Evolutionary conservation across 1,284 basidiomycete genomes (phyloP).

Genomic region (Melampsora americana): DNA sequence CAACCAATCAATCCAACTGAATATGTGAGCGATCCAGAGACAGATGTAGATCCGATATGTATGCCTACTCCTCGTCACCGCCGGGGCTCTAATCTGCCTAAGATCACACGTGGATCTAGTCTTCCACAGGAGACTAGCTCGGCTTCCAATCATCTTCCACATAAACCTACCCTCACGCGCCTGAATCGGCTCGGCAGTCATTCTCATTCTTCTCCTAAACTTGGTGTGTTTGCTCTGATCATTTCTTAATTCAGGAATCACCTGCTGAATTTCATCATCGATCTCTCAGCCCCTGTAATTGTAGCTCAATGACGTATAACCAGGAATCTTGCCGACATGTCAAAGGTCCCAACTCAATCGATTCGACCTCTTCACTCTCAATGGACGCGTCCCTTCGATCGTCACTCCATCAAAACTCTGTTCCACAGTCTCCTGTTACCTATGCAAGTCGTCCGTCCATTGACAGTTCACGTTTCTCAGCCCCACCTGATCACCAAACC

Average conservation of each 20-base stretch:
- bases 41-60: background rate
- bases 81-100: background rate
- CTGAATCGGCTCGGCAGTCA: background rate
- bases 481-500: background rate
- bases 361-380: too few species aligned
- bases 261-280: background rate
- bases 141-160: background rate
- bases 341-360: too few species aligned
- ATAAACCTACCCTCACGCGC: background rate
- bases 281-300: too few species aligned
- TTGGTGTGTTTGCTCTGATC: too few species aligned
- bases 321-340: too few species aligned
- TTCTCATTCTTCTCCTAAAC: too few species aligned
- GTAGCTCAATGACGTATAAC: too few species aligned
- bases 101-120: too few species aligned
- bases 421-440: too few species aligned
- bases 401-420: background rate
- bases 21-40: background rate
- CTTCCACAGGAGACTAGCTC: background rate
- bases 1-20: background rate
- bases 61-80: background rate
- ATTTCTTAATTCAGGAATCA: background rate
- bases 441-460: slow-evolving; percentile 14
- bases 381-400: background rate
- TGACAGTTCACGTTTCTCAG: background rate